Conservation (phyloP, 495 filamentous ascomycete genomes). For the Copromyces sp. region DNA sequence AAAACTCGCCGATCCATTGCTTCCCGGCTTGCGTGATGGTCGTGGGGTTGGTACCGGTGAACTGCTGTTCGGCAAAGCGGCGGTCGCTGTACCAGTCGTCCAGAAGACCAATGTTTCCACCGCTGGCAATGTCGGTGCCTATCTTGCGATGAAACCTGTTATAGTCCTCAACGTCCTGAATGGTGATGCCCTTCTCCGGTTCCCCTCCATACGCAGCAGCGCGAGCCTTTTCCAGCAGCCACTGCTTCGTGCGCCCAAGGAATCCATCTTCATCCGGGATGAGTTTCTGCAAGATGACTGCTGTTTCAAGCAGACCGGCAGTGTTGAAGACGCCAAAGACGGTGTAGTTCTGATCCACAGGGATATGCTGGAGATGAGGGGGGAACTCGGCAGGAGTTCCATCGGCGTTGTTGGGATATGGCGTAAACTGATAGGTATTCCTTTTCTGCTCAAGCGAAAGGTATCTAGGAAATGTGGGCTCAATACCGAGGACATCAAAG, state of each 20-base stretch:
- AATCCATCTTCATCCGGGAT: conserved; percentile 24
- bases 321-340: conserved; percentile 23
- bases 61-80: conserved; percentile 39
- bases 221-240: conserved; percentile 17
- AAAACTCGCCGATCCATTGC: conserved; percentile 25
- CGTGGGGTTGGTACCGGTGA: conserved; percentile 40
- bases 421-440: conserved; percentile 21
- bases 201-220: conserved; percentile 19
- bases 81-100: conserved; percentile 41
- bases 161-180: conserved; percentile 31
- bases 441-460: conserved; percentile 20
- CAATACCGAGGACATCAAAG: conserved; percentile 27
- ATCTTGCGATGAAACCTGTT: conserved; percentile 26
- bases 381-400: conserved; percentile 22
- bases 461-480: conserved; percentile 24
- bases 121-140: conserved; percentile 28
- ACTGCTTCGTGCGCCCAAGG: conserved; percentile 19
- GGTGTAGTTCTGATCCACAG: conserved; percentile 15
- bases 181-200: conserved; percentile 24
- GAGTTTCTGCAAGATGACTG: conserved; percentile 25
- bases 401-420: conserved; percentile 19
- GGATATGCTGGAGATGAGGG: conserved; percentile 24
- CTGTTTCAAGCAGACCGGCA: conserved; percentile 22
- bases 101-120: conserved; percentile 33
- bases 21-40: conserved; percentile 30